Conservation (phyloP, 2,329 filamentous ascomycete species). For the Truncatella angustata region DNA sequence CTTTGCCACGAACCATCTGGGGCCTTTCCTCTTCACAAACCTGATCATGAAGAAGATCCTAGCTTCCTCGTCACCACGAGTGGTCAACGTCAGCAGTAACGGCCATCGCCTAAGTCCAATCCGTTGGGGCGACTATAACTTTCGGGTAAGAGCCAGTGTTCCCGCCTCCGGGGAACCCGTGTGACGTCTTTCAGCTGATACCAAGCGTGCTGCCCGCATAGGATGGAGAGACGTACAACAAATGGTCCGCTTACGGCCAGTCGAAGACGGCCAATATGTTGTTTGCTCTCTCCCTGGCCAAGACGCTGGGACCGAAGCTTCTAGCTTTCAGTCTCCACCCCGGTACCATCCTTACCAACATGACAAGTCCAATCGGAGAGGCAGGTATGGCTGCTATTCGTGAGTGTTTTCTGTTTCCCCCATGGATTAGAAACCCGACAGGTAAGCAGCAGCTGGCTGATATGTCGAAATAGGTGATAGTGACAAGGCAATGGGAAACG, state of each 20-base stretch:
- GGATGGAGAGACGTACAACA: conserved; percentile 15
- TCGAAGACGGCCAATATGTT: conserved; percentile 33
- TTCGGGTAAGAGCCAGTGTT: conserved; percentile 36
- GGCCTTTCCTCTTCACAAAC: conserved; percentile 39
- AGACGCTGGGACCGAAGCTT: neutral
- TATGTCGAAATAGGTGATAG: neutral
- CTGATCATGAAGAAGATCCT: conserved; percentile 31
- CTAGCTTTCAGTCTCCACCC: neutral
- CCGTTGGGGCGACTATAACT: conserved; percentile 42
- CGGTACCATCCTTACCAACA: neutral
- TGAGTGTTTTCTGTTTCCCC: neutral
- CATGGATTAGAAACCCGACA: neutral
- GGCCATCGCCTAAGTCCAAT: conserved; percentile 41
- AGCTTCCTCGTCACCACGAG: conserved; percentile 23
- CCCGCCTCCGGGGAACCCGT: too few species aligned
- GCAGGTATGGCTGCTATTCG: too few species aligned
- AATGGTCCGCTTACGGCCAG: conserved; percentile 31
- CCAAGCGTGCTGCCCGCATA: too few species aligned
- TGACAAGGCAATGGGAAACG: neutral
- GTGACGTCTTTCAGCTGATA: too few species aligned
- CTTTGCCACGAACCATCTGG: conserved; percentile 36
- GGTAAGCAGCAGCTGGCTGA: neutral
- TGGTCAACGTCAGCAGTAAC: conserved; percentile 44
- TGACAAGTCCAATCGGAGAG: too few species aligned
- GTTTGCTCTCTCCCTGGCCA: neutral